Base-by-base conservation (phyloP, 129 eudicot species). In the Flaveria ramosissima region DNA sequence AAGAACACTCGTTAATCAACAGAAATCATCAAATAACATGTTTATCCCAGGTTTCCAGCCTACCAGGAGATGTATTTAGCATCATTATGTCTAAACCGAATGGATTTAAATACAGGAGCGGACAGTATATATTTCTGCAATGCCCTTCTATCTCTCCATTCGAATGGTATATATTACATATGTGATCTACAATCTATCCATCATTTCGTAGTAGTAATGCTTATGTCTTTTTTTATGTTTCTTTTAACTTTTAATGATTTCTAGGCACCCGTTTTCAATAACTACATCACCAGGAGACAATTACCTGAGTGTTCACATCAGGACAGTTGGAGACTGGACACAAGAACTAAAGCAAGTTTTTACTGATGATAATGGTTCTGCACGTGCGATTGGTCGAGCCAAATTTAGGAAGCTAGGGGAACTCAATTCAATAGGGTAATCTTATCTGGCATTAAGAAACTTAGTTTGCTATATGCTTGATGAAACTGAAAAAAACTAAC, bases 311-410 rank as follows among this genome's bases (percentile, higher is more conserved):
- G 84, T 94, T 85, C 97, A 94, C 85, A 87, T 94, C 70, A 90
- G 85, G 99, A 56, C 92, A 91, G 78, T 80, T 89, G 99, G 99
- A 9, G 99, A 94, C 80, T 94, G 99, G 99, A 94, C 99, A 26
- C 90, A 86, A 66, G 93, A 94, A 73, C 86, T 94, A 55, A 88
- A 89, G 83, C 84, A 87, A 56, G 90, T 89, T 11, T 94, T 94
- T 53, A 79, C 97, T 6, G 93, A 87, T 64, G 96, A 83, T 55
- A 73, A 30, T 70, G 82, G 84, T 48, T 85, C 99, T 5, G 20
- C 85, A 47, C 78, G 81, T 80, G 84, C 78, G 14, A 87, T 91
- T 67, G 99, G 97, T 15, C 88, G 92, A 36, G 92, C 91, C 41
- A 86, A 89, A 75, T 89, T 91, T 59, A 86, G 80, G 48, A 86